Percentiles rank a stretch among this genome's conserved stretches.
phyloP scores from a whole-genome alignment of 192 early-diverging fungal genomes.

The Gigaspora rosea region DNA sequence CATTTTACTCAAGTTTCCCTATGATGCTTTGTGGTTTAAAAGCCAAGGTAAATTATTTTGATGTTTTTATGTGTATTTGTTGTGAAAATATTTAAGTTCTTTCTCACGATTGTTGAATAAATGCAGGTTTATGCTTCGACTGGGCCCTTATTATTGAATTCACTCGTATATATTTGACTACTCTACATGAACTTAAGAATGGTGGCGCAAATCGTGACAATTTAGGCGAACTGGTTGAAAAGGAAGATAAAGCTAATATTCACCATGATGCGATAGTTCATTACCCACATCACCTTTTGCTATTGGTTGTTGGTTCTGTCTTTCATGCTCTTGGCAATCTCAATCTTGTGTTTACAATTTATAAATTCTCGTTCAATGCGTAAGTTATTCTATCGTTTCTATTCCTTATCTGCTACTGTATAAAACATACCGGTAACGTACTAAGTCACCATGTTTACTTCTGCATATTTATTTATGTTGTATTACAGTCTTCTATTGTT shows the following conservation, averaged over 20 bases:
- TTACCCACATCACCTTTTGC: background rate
- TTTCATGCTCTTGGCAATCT: background rate
- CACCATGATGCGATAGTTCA: background rate
- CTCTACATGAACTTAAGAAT: background rate
- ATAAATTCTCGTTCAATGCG: background rate
- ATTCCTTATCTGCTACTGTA: background rate
- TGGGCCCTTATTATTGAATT: conserved; percentile 5
- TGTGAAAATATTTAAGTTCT: background rate
- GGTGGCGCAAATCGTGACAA: no score
- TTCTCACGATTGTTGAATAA: background rate
- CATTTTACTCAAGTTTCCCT: background rate
- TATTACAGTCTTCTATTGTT: background rate
- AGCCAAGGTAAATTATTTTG: background rate
- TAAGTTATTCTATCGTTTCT: background rate
- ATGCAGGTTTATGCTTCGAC: conserved; percentile 6
- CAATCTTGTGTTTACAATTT: background rate
- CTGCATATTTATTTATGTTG: background rate
- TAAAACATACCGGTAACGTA: background rate
- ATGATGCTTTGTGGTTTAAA: background rate
- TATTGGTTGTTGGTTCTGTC: background rate
- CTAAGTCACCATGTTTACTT: background rate
- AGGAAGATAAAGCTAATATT: background rate
- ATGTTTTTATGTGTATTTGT: background rate
- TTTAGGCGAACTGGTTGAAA: no score
- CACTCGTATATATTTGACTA: background rate